Percentiles rank a stretch among this genome's conserved stretches.
Conservation (phyloP, 441 rosid genomes). For the Codiaeum variegatum region DNA sequence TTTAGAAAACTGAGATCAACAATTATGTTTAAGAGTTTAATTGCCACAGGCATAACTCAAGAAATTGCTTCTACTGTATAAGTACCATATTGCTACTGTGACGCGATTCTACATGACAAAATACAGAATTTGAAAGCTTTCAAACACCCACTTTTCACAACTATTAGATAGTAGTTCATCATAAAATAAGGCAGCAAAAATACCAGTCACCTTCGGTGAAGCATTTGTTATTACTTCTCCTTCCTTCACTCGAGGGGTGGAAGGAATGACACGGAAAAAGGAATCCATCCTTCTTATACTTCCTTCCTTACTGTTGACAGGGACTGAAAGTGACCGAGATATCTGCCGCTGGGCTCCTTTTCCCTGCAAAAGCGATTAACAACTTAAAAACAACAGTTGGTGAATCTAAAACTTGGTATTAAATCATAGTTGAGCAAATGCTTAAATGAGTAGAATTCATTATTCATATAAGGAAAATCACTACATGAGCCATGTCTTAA, state of each 20-base stretch:
- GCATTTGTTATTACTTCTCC: slow-evolving; percentile 40
- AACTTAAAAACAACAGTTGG: neutral
- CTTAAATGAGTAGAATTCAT: slow-evolving; percentile 2
- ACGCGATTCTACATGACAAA: slow-evolving; percentile 3
- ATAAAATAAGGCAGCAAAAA: slow-evolving; percentile 10
- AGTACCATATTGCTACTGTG: neutral
- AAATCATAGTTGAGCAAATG: neutral
- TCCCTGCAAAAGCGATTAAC: slow-evolving; percentile 42
- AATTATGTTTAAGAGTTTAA: neutral
- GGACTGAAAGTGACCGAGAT: slow-evolving; percentile 79
- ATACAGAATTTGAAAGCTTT: neutral
- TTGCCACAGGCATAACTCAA: neutral
- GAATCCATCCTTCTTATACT: slow-evolving; percentile 68
- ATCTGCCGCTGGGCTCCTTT: slow-evolving; percentile 47
- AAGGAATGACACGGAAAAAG: slow-evolving; percentile 73
- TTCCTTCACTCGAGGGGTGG: slow-evolving; percentile 73
- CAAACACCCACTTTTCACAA: neutral
- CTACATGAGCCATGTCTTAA: neutral
- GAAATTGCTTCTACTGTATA: neutral
- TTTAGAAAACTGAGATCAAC: neutral
- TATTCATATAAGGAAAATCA: neutral
- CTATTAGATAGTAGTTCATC: neutral
- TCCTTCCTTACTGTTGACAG: slow-evolving; percentile 57
- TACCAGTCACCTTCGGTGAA: slow-evolving; percentile 49
- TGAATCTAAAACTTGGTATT: neutral